Percentiles rank a stretch among this genome's conserved stretches.
These are phyloP conservation scores for Boletus semigastroideus DNA, from an alignment of 1,284 basidiomycete species.

Conservation along the genomic window DNA sequence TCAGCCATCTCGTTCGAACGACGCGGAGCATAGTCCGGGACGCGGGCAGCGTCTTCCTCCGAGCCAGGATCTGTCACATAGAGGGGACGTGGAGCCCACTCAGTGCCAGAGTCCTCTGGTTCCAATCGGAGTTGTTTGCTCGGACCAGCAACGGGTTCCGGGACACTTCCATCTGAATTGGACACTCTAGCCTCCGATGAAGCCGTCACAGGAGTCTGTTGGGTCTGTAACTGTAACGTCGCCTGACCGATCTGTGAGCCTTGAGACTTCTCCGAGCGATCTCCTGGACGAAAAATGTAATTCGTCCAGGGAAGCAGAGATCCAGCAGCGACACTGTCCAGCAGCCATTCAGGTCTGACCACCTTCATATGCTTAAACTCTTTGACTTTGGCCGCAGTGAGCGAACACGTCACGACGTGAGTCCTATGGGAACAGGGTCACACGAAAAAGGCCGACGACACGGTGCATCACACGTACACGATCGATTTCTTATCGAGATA, in stretches of 20 bases:
- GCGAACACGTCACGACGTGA: constrained; percentile 86
- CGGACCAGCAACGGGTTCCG: background rate
- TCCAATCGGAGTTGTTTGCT: constrained; percentile 2
- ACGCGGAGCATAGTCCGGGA: constrained; percentile 64
- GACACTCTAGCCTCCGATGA: background rate
- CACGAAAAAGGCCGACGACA: background rate
- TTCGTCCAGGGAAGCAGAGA: constrained; percentile 76
- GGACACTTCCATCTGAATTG: background rate
- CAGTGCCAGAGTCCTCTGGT: constrained; percentile 7
- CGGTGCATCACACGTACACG: constrained; percentile 51
- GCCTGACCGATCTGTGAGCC: constrained; percentile 39
- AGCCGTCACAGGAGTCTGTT: constrained; percentile 1
- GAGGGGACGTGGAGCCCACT: constrained; percentile 29
- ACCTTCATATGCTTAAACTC: constrained; percentile 91
- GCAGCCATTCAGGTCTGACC: constrained; percentile 84
- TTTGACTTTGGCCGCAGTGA: constrained; percentile 86
- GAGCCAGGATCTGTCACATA: constrained; percentile 45
- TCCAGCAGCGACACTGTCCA: constrained; percentile 68
- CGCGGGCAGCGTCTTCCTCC: constrained; percentile 39
- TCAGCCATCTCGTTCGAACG: constrained; percentile 70
- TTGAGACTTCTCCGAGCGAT: constrained; percentile 49
- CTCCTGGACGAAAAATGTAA: constrained; percentile 54
- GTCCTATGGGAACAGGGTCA: constrained; percentile 44
- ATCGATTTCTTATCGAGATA: constrained; percentile 79
- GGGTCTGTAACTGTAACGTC: constrained; percentile 11